phyloP scores from a whole-genome alignment of 352 stramenopile species.

The Hyaloperonospora arabidopsidis region DNA sequence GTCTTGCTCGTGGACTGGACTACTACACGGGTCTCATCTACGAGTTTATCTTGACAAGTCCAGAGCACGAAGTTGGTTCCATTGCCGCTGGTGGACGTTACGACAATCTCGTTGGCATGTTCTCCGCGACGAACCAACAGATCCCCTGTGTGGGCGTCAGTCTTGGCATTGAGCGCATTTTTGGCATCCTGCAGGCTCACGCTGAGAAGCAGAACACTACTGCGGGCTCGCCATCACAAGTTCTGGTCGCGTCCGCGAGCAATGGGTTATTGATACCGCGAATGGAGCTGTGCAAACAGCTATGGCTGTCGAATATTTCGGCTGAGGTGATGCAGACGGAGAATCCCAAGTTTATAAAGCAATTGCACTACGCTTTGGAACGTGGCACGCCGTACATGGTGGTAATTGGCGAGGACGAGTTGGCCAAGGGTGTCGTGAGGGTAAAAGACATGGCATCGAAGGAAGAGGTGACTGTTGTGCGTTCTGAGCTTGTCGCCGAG shows the following conservation, averaged over 20 bases:
- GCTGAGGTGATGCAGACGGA: slow-evolving; percentile 94
- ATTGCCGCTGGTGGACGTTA: slow-evolving; percentile 97
- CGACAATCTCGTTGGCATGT: slow-evolving; percentile 98
- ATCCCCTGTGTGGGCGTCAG: slow-evolving; percentile 97
- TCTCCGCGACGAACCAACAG: slow-evolving; percentile 89
- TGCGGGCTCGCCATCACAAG: slow-evolving; percentile 56
- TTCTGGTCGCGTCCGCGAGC: slow-evolving; percentile 92
- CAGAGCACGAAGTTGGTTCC: slow-evolving; percentile 90
- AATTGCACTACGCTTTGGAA: slow-evolving; percentile 93
- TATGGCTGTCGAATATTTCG: slow-evolving; percentile 89
- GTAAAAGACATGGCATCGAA: slow-evolving; percentile 94
- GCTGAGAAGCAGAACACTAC: slow-evolving; percentile 53
- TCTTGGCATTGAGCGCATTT: slow-evolving; percentile 98
- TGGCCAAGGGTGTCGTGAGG: slow-evolving; percentile 90
- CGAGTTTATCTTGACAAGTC: slow-evolving; percentile 92
- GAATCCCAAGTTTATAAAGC: slow-evolving; percentile 97
- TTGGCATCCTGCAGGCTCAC: slow-evolving; percentile 95
- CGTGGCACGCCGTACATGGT: slow-evolving; percentile 95
- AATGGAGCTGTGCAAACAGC: slow-evolving; percentile 71
- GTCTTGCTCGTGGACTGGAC: slow-evolving; percentile 93
- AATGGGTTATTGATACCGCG: slow-evolving; percentile 50
- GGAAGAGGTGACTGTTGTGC: slow-evolving; percentile 81
- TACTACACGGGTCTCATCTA: slow-evolving; percentile 99
- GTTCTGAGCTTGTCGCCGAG: slow-evolving; percentile 66
- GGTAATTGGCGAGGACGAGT: slow-evolving; percentile 94